Evolutionary conservation across 2,329 filamentous ascomycete species (phyloP), one percentile per base, ranked within the genome.

Genomic region (Trichoderma pleuroti): DNA sequence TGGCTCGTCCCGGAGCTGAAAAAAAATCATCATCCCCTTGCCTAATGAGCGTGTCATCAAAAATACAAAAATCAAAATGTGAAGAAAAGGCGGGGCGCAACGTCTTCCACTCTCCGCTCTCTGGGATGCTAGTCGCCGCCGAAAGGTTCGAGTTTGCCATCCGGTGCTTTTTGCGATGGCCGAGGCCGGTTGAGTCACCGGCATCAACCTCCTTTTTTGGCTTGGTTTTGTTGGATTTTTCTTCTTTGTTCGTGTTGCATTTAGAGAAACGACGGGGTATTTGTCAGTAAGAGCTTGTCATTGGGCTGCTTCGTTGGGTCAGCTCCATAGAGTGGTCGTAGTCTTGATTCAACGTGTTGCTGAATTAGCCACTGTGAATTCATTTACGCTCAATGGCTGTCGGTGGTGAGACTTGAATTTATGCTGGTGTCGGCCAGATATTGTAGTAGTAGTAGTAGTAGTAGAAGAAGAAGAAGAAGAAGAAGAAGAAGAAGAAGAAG

Each of bases 41-140:
- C 52, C 52, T 59, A 11, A 34, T 5, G 24, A n/a, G 32, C 46
- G 24, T 66, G 63, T 66, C 63, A 66, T 61, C 65, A 68, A 61
- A 60, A 36, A 49, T 52, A 28, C 66, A 60, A 54, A 54, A 65
- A 36, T 65, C 30, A 21, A 39, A 39, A 21, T 24, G 46, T 14
- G 11, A 12, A 52, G 18, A 30, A 42, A 28, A 42, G 16, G 59
- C 59, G 59, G 59, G 26, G 26, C 24, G 34, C 14, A 3, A 26
- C 5, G 34, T 14, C 34, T 28, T 42, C 59, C 26, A 28, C 10
- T 21, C 21, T 56, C 52, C 32, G 63, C 16, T 57, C 10, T 57
- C 49, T 32, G 32, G 62, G n/a, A 49, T 32, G n/a, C 26, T 11
- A 42, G 34, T 11, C 32, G 32, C 32, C 16, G 12, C 34, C n/a